Evolutionary conservation across 2,329 filamentous ascomycete species (phyloP).

Genomic region (Colletotrichum brevisporum): DNA sequence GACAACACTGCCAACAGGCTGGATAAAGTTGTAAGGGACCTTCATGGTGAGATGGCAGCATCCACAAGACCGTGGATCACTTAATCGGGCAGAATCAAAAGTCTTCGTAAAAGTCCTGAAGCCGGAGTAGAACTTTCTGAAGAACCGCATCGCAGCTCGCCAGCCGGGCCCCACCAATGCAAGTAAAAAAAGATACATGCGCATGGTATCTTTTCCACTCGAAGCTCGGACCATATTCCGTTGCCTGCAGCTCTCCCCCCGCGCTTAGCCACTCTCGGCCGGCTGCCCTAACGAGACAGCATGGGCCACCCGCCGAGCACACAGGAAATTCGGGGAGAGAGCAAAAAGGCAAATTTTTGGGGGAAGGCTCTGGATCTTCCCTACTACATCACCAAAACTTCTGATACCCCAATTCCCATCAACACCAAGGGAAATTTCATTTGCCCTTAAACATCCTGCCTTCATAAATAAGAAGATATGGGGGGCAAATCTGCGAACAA

Average conservation of each 20-base stretch:
- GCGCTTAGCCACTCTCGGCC: conserved; percentile 39
- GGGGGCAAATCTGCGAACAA: conserved; percentile 97
- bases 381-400: conserved; percentile 37
- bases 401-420: conserved; percentile 41
- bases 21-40: conserved; percentile 76
- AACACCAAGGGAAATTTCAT: conserved; percentile 45
- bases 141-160: conserved; percentile 14
- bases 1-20: conserved; percentile 69
- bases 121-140: conserved; percentile 33
- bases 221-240: conserved; percentile 27
- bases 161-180: conserved; percentile 15
- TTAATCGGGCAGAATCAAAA: conserved; percentile 22
- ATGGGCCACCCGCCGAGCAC: conserved; percentile 3
- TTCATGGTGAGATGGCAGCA: conserved; percentile 51
- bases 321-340: conserved; percentile 32
- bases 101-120: background rate
- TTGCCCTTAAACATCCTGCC: conserved; percentile 99
- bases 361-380: background rate
- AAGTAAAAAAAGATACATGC: conserved; percentile 53
- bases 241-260: conserved; percentile 21
- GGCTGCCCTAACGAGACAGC: conserved; percentile 54
- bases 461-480: conserved; percentile 95
- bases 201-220: conserved; percentile 46
- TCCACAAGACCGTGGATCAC: background rate
- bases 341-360: conserved; percentile 35